A percentile compares a stretch with the other conserved stretches of the same genome.
phyloP scores from a whole-genome alignment of 768 basidiomycete species.

The Psilocybe sp. region DNA sequence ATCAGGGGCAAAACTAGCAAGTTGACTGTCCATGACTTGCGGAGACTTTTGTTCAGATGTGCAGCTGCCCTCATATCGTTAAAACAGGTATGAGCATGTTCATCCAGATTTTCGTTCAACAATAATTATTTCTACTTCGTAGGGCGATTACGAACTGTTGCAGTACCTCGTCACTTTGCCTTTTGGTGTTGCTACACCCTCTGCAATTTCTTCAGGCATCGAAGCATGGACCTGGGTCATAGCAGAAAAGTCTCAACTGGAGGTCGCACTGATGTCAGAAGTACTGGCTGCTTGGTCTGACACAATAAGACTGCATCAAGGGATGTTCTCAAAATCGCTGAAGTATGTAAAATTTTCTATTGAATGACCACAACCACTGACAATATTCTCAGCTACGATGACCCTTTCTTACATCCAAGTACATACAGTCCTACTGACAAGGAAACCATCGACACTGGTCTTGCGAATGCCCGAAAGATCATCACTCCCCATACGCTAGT shows the following conservation, averaged over 20 bases:
- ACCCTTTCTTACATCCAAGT: slow-evolving; percentile 85
- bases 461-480: slow-evolving; percentile 66
- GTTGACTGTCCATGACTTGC: slow-evolving; percentile 80
- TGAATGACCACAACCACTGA: background rate
- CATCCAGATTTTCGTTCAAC: background rate
- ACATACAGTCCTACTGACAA: slow-evolving; percentile 91
- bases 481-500: slow-evolving; percentile 83
- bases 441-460: slow-evolving; percentile 71
- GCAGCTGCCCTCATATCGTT: slow-evolving; percentile 77
- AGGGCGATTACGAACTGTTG: slow-evolving; percentile 85
- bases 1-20: slow-evolving; percentile 69
- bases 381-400: slow-evolving; percentile 60
- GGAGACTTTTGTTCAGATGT: slow-evolving; percentile 82
- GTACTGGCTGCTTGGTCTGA: slow-evolving; percentile 85
- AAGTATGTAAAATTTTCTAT: slow-evolving; percentile 48
- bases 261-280: slow-evolving; percentile 83
- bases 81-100: slow-evolving; percentile 43
- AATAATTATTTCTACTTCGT: background rate
- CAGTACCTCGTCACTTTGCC: slow-evolving; percentile 87
- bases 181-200: slow-evolving; percentile 84
- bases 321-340: slow-evolving; percentile 77
- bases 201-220: slow-evolving; percentile 81
- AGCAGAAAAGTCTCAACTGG: slow-evolving; percentile 76
- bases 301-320: slow-evolving; percentile 73
- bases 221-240: slow-evolving; percentile 98